phyloP scores from a whole-genome alignment of 2,329 filamentous ascomycete genomes.

The Clarireedia homoeocarpa region DNA sequence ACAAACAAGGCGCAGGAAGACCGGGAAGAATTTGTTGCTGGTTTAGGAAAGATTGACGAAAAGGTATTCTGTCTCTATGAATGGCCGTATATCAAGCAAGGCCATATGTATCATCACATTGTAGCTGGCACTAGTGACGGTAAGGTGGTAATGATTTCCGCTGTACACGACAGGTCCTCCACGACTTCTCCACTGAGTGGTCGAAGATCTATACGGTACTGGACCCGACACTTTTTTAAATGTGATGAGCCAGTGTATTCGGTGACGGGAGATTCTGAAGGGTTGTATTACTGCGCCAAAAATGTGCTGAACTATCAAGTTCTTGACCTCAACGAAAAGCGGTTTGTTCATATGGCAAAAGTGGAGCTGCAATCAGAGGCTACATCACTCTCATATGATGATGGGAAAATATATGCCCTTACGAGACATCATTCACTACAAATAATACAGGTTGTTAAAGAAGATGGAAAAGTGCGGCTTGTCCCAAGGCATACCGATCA shows the following conservation, averaged over 20 bases:
- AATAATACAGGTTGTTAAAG: constrained; percentile 38
- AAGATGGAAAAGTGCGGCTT: constrained; percentile 20
- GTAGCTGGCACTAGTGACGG: constrained; percentile 51
- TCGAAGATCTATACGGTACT: constrained; percentile 39
- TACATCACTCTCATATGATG: constrained; percentile 39
- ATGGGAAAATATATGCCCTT: constrained; percentile 40
- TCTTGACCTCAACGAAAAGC: constrained; percentile 44
- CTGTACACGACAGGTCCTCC: constrained; percentile 23
- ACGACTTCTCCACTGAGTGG: not conserved
- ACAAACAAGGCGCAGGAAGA: constrained; percentile 33
- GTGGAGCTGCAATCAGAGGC: constrained; percentile 47
- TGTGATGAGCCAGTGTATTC: constrained; percentile 45
- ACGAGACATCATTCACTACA: constrained; percentile 48
- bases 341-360: constrained; percentile 39
- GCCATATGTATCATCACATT: constrained; percentile 54
- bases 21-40: constrained; percentile 42
- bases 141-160: constrained; percentile 47
- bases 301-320: constrained; percentile 47
- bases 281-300: constrained; percentile 50
- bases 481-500: constrained; percentile 26
- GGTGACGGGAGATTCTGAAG: constrained; percentile 45
- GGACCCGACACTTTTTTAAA: constrained; percentile 29
- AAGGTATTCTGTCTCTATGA: constrained; percentile 53
- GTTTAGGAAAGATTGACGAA: constrained; percentile 49
- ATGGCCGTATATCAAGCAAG: constrained; percentile 52